These are phyloP conservation scores for Mycena kentingensis DNA, from an alignment of 768 basidiomycete species.

Conservation along the genomic window DNA sequence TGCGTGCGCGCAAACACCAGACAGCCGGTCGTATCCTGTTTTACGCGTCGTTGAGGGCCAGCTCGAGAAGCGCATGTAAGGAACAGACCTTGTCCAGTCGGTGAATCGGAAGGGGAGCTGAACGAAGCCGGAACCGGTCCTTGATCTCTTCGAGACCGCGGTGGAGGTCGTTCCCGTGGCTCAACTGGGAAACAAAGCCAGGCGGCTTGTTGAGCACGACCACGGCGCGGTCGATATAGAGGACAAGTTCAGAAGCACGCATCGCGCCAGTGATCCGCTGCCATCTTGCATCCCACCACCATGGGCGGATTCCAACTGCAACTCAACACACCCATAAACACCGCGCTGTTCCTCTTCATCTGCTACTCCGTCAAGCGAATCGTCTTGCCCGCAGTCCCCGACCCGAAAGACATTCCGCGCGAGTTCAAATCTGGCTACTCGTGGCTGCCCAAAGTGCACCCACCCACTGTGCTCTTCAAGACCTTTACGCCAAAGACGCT, in stretches of 20 bases:
- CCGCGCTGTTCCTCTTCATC: conserved; percentile 75
- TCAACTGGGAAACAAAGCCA: conserved; percentile 55
- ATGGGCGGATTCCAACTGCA: conserved; percentile 49
- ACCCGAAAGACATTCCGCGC: conserved; percentile 51
- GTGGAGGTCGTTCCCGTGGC: conserved; percentile 5
- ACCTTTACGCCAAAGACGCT: conserved; percentile 81
- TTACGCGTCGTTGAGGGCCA: not conserved
- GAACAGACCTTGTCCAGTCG: conserved; percentile 59
- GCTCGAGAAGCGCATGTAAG: conserved; percentile 7
- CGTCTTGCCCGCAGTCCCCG: conserved; percentile 65
- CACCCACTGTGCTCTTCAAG: conserved; percentile 74
- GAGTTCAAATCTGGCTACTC: conserved; percentile 86
- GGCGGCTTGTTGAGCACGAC: conserved; percentile 65
- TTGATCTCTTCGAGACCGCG: conserved; percentile 27
- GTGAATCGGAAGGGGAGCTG: conserved; percentile 55
- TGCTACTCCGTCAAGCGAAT: conserved; percentile 76
- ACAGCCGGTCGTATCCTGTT: conserved; percentile 63
- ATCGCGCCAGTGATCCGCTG: conserved; percentile 9
- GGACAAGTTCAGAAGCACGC: conserved; percentile 18
- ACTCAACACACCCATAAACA: conserved; percentile 76
- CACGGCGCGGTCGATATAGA: conserved; percentile 58
- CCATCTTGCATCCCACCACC: conserved; percentile 8
- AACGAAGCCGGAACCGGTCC: conserved; percentile 32
- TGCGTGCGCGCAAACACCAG: conserved; percentile 55
- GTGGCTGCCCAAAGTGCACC: conserved; percentile 87